phyloP scores from a whole-genome alignment of 768 basidiomycete genomes.

The Tricholoma sp. region DNA sequence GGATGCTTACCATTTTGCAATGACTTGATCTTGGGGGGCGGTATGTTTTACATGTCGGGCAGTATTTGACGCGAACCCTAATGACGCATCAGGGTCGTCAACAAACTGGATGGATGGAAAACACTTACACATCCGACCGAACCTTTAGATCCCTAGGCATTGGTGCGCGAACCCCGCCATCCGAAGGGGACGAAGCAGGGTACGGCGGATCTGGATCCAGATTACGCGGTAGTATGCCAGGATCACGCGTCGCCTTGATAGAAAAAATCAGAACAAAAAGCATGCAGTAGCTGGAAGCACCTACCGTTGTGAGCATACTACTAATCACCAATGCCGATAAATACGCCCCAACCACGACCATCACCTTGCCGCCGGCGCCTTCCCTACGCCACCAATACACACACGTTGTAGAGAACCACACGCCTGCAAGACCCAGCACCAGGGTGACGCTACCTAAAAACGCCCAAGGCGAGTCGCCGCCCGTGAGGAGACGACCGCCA shows the following conservation, averaged over 20 bases:
- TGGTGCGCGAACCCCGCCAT: slow-evolving; percentile 57
- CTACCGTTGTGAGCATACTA: slow-evolving; percentile 73
- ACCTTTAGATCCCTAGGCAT: slow-evolving; percentile 81
- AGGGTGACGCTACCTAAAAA: slow-evolving; percentile 64
- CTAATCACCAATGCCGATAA: slow-evolving; percentile 59
- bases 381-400: slow-evolving; percentile 90
- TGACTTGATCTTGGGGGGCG: slow-evolving; percentile 93
- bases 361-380: slow-evolving; percentile 17
- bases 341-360: slow-evolving; percentile 52
- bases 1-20: slow-evolving; percentile 75
- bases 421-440: slow-evolving; percentile 61
- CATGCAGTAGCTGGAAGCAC: slow-evolving; percentile 16
- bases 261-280: neutral
- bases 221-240: slow-evolving; percentile 86
- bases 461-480: slow-evolving; percentile 83
- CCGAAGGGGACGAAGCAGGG: slow-evolving; percentile 55
- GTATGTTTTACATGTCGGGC: slow-evolving; percentile 88
- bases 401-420: slow-evolving; percentile 87
- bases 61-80: slow-evolving; percentile 91
- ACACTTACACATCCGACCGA: slow-evolving; percentile 65
- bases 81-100: neutral
- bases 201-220: slow-evolving; percentile 85
- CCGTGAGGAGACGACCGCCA: slow-evolving; percentile 68
- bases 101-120: neutral
- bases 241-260: slow-evolving; percentile 67